These are phyloP conservation scores for Xerocomellus intermedius DNA, from an alignment of 768 basidiomycete species.

Conservation along the genomic window DNA sequence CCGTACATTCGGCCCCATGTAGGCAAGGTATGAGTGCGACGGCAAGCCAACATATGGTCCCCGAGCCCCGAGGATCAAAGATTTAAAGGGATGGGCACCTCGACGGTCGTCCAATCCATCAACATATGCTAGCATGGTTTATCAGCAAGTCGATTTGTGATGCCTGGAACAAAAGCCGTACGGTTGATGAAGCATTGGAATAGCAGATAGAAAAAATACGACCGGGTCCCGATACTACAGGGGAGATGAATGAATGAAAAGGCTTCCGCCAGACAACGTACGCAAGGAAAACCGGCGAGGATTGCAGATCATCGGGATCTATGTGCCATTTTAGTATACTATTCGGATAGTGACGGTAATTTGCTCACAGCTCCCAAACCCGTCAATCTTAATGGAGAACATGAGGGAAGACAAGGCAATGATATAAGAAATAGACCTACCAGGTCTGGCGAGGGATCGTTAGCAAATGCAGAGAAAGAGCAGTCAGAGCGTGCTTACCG, in stretches of 20 bases:
- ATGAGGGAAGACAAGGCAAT: neutral
- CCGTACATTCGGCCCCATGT: slow-evolving; percentile 73
- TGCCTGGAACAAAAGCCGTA: slow-evolving; percentile 32
- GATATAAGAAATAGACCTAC: slow-evolving; percentile 31
- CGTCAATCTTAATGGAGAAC: slow-evolving; percentile 58
- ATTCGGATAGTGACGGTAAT: neutral
- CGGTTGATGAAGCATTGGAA: slow-evolving; percentile 93
- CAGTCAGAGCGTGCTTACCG: slow-evolving; percentile 43
- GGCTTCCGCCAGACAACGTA: slow-evolving; percentile 29
- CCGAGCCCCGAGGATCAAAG: slow-evolving; percentile 66
- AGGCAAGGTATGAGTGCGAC: slow-evolving; percentile 80
- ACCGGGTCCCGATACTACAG: slow-evolving; percentile 72
- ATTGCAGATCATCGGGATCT: slow-evolving; percentile 83
- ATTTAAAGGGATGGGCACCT: slow-evolving; percentile 64
- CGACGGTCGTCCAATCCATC: slow-evolving; percentile 70
- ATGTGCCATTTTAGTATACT: slow-evolving; percentile 1
- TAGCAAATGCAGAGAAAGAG: slow-evolving; percentile 1
- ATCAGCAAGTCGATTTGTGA: neutral
- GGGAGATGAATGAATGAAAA: neutral
- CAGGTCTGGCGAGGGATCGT: slow-evolving; percentile 39
- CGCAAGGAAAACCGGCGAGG: slow-evolving; percentile 69
- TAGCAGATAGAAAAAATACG: slow-evolving; percentile 89
- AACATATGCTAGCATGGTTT: slow-evolving; percentile 28
- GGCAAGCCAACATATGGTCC: slow-evolving; percentile 80
- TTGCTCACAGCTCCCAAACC: slow-evolving; percentile 76